Evolutionary conservation across 2,329 filamentous ascomycete species (phyloP).

Genomic region (Fusarium sp.): DNA sequence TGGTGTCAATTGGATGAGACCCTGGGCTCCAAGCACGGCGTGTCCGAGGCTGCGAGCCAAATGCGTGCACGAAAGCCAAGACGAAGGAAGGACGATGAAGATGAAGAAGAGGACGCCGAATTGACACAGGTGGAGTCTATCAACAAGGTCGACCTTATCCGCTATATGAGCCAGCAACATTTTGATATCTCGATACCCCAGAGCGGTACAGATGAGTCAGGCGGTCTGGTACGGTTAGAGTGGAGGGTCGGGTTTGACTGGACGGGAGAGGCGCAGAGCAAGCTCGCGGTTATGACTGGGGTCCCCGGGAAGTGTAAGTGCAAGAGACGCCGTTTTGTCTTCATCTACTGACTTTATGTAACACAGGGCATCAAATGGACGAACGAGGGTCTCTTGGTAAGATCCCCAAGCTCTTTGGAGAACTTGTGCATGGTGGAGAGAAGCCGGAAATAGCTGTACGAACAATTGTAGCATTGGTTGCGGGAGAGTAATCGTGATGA

Average conservation of each 20-base stretch:
- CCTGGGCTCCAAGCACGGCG: constrained; percentile 56
- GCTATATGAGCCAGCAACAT: constrained; percentile 68
- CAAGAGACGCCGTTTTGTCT: background rate
- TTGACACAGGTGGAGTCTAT: constrained; percentile 15
- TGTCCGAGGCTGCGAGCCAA: constrained; percentile 41
- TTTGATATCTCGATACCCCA: constrained; percentile 62
- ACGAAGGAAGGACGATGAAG: constrained; percentile 43
- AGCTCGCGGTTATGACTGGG: constrained; percentile 68
- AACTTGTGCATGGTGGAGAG: constrained; percentile 69
- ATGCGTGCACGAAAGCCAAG: constrained; percentile 46
- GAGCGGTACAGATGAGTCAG: constrained; percentile 49
- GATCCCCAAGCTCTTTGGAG: constrained; percentile 73
- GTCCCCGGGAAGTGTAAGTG: constrained; percentile 76
- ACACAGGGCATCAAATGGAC: constrained; percentile 73
- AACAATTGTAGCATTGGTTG: constrained; percentile 73
- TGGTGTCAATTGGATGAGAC: constrained; percentile 71
- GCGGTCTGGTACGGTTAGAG: constrained; percentile 66
- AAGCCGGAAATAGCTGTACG: constrained; percentile 71
- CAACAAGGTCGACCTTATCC: constrained; percentile 63
- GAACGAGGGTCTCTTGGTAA: constrained; percentile 68
- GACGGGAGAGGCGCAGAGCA: constrained; percentile 79
- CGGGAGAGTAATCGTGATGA: constrained; percentile 56
- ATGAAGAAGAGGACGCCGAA: constrained; percentile 41
- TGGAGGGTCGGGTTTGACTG: constrained; percentile 80
- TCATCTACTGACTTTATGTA: constrained; percentile 32